Evolutionary conservation across 2,329 filamentous ascomycete genomes (phyloP), one percentile per base, ranked within the genome.

Genomic region (Pseudopyrenochaeta lycopersici): DNA sequence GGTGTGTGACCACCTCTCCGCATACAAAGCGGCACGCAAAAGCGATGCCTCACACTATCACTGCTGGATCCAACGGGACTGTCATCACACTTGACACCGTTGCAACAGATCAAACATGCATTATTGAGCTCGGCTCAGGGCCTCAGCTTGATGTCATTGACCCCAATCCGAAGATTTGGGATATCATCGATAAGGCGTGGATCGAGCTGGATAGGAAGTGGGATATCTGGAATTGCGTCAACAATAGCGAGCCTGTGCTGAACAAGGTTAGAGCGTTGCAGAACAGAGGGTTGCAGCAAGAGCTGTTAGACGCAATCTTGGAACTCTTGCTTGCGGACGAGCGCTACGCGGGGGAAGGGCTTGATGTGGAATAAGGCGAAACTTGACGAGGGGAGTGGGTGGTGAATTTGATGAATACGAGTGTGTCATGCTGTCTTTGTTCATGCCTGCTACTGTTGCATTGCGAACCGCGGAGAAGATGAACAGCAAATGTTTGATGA

Each of bases 301-400:
- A 66, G 42, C 49, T 75, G 52, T 42, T 74, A 39, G 70, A 73
- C 60, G 70, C 72, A 4, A 54, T 76, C 14, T 44, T 75, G 36
- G 73, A 76, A 58, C 36, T 74, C 36, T 51, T 76, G 54, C 44
- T 74, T 10, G 73, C 73, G 40, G 73, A 76, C 55, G 61, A 62
- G 49, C 52, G 72, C 52, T 72, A 71, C 64, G 60, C 60, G 7
- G 64, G 62, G 3, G 56, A 60, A 31, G 49, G 27, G 15, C 31
- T 18, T 11, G 58, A 39, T n/a, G 40, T 27, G 42, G 29, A 43
- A 7, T 23, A 21, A 9, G 23, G 9, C 23, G 23, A 27, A 27
- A 9, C n/a, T 27, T 27, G 23, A 27, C 9, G 23, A n/a, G 23
- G 4, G 23, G 23, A 27, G 23, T 27, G 23, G 23, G n/a, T n/a